Conservation (phyloP, 1,139 yeast species). For the Suhomyces chickasaworum region DNA sequence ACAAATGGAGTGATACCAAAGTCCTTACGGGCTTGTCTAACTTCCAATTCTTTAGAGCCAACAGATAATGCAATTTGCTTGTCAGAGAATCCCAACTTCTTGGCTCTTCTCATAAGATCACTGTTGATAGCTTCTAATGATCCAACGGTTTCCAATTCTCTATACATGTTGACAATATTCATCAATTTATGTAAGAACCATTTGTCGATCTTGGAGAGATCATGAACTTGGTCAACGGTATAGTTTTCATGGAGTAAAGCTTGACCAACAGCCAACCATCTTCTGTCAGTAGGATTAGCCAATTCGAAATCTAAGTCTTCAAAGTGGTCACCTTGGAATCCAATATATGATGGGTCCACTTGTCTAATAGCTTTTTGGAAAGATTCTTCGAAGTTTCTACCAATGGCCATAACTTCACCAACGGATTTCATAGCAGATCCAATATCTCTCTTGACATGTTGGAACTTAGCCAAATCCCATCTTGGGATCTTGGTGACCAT, state of each 20-base stretch:
- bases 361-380: conserved; percentile 98
- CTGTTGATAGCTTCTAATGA: conserved; percentile 56
- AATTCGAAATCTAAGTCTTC: conserved; percentile 79
- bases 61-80: conserved; percentile 84
- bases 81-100: conserved; percentile 94
- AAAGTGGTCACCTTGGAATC: conserved; percentile 88
- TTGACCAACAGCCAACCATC: conserved; percentile 98
- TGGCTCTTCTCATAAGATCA: conserved; percentile 75
- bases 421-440: conserved; percentile 98
- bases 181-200: conserved; percentile 93
- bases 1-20: conserved; percentile 89
- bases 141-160: conserved; percentile 68
- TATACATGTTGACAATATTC: conserved; percentile 89
- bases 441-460: conserved; percentile 88
- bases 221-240: conserved; percentile 88
- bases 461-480: conserved; percentile 96
- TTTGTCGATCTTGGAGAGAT: conserved; percentile 86
- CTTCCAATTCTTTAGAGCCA: conserved; percentile 68
- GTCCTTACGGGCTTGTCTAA: conserved; percentile 75
- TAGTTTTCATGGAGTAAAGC: conserved; percentile 89
- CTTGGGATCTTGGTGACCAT: conserved; percentile 97
- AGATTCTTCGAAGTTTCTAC: conserved; percentile 96
- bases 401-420: conserved; percentile 99
- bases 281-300: conserved; percentile 91
- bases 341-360: conserved; percentile 87